A percentile compares a stretch with the other conserved stretches of the same genome.
These are phyloP conservation scores for Fusarium equiseti DNA, from an alignment of 2,329 filamentous ascomycete genomes.

Conservation along the genomic window DNA sequence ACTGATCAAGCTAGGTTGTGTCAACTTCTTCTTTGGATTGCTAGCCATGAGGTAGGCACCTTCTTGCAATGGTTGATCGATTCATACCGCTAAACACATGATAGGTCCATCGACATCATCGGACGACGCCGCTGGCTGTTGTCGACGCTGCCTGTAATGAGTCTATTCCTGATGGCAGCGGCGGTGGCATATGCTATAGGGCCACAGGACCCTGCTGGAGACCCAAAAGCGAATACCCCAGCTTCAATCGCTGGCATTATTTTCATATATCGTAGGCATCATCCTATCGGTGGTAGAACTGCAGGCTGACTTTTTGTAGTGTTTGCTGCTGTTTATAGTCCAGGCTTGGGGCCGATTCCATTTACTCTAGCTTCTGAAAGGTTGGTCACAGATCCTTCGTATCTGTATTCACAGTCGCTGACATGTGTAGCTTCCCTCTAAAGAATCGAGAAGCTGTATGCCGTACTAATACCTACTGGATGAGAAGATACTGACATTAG, in stretches of 20 bases:
- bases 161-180: slow-evolving; percentile 27
- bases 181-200: slow-evolving; percentile 21
- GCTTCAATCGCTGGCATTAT: slow-evolving; percentile 25
- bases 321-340: slow-evolving; percentile 58
- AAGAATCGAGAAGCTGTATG: slow-evolving; percentile 60
- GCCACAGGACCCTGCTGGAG: slow-evolving; percentile 20
- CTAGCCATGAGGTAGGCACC: slow-evolving; percentile 50
- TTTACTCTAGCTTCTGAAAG: slow-evolving; percentile 63
- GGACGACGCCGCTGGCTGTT: slow-evolving; percentile 59
- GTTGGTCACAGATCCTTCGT: not conserved
- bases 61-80: accelerated
- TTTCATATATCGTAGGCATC: slow-evolving; percentile 26
- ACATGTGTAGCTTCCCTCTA: slow-evolving; percentile 56
- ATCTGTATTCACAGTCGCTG: not conserved
- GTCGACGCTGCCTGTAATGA: slow-evolving; percentile 59
- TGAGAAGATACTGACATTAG: slow-evolving; percentile 19
- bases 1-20: slow-evolving; percentile 45
- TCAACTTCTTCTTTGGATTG: slow-evolving; percentile 55
- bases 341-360: slow-evolving; percentile 58
- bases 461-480: accelerated
- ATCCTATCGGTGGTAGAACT: accelerated
- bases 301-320: slow-evolving; percentile 41
- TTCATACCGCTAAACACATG: not conserved
- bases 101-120: slow-evolving; percentile 51
- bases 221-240: not conserved